A percentile compares a stretch with the other conserved stretches of the same genome.
phyloP scores from a whole-genome alignment of 768 basidiomycete species.

The Naganishia antarctica region DNA sequence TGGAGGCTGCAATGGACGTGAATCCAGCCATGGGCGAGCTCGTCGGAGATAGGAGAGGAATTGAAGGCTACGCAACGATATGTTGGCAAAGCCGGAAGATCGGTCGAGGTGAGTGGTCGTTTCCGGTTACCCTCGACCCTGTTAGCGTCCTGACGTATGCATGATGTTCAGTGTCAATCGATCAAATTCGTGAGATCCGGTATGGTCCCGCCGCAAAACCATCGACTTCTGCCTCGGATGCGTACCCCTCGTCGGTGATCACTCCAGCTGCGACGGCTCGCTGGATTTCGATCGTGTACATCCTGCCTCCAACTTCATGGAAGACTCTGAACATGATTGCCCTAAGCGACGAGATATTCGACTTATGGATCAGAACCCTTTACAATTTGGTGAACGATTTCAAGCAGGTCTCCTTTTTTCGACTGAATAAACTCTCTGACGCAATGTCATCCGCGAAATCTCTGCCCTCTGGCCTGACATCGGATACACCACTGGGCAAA shows the following conservation, averaged over 20 bases:
- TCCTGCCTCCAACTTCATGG: constrained; percentile 56
- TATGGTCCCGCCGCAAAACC: constrained; percentile 62
- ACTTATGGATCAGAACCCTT: constrained; percentile 63
- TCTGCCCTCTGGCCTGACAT: neutral
- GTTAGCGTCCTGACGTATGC: too few relatives aligned
- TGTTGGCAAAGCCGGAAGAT: constrained; percentile 38
- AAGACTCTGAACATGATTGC: constrained; percentile 84
- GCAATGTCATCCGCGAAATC: neutral
- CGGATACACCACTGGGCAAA: constrained; percentile 3
- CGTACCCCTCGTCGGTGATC: constrained; percentile 61
- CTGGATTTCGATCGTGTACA: constrained; percentile 83
- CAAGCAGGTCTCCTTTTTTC: constrained; percentile 29
- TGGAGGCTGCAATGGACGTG: constrained; percentile 72
- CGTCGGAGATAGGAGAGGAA: constrained; percentile 63
- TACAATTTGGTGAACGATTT: constrained; percentile 53
- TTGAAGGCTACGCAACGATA: constrained; percentile 35
- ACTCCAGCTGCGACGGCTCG: constrained; percentile 61
- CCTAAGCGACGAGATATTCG: constrained; percentile 59
- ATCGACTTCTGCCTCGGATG: constrained; percentile 54
- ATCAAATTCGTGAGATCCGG: constrained; percentile 80
- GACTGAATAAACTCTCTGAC: neutral
- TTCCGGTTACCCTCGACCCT: constrained; percentile 4
- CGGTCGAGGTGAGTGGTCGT: constrained; percentile 31
- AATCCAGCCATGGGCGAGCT: constrained; percentile 61
- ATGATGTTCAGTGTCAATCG: constrained; percentile 83